Conservation (phyloP, 75 land plant species). For the Pinus taeda region DNA sequence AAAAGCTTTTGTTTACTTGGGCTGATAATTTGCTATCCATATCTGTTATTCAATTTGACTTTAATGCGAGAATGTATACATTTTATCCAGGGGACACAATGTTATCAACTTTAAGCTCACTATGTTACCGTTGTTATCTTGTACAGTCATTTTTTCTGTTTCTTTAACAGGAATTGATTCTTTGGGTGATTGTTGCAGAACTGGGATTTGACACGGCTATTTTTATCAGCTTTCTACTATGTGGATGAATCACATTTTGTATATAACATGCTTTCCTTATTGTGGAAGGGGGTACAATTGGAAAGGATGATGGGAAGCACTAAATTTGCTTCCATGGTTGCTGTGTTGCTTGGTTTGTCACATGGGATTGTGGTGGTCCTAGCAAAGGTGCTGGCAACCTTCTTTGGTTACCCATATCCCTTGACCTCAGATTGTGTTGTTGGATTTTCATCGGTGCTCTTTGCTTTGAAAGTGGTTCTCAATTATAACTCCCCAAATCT, state of each 20-base stretch:
- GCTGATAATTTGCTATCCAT: too few relatives aligned
- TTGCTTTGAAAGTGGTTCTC: slow-evolving; percentile 88
- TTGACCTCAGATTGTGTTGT: slow-evolving; percentile 60
- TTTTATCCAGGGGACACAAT: not conserved
- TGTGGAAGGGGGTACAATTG: slow-evolving; percentile 95
- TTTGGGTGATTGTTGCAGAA: slow-evolving; percentile 38
- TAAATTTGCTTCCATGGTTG: slow-evolving; percentile 82
- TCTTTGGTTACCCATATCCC: slow-evolving; percentile 49
- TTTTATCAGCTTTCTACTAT: slow-evolving; percentile 88
- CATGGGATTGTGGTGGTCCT: slow-evolving; percentile 70
- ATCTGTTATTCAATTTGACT: too few relatives aligned
- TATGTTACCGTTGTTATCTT: not conserved
- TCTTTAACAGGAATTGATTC: not conserved
- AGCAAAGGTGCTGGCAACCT: slow-evolving; percentile 39
- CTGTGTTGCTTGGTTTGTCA: slow-evolving; percentile 65
- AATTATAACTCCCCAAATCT: slow-evolving; percentile 44
- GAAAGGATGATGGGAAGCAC: slow-evolving; percentile 82
- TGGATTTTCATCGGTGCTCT: slow-evolving; percentile 92
- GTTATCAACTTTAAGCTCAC: too few relatives aligned
- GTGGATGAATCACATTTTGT: slow-evolving; percentile 75
- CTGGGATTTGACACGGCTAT: slow-evolving; percentile 69
- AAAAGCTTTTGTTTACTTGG: too few relatives aligned
- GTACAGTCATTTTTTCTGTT: not conserved
- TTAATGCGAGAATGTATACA: too few relatives aligned
- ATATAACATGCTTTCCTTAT: slow-evolving; percentile 90